These are phyloP conservation scores for Pigoraptor vietnamica DNA, from an alignment of 78 protist species.

Conservation along the genomic window DNA sequence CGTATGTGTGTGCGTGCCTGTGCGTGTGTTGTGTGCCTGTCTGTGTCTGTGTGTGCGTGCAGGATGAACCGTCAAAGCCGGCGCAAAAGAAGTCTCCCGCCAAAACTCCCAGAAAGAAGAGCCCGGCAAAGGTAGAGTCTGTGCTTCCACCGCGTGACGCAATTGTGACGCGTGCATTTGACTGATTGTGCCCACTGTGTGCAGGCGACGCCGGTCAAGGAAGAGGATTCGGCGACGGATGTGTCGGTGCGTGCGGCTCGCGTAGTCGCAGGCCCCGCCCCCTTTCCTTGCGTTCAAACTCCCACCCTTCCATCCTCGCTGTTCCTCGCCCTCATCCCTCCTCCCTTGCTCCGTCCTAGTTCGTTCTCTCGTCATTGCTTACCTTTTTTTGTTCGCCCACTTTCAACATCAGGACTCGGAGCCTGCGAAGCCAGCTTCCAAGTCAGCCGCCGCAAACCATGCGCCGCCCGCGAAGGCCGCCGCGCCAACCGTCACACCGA, in stretches of 20 bases:
- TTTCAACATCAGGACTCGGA: not conserved
- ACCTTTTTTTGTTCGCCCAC: too few relatives aligned
- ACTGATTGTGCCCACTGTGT: not conserved
- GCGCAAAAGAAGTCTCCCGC: not conserved
- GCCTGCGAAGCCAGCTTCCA: not conserved
- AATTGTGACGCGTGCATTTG: not conserved
- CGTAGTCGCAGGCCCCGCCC: not conserved
- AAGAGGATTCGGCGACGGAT: not conserved
- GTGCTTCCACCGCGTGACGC: not conserved
- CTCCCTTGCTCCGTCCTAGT: too few relatives aligned
- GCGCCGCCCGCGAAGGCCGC: not conserved
- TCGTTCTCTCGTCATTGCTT: too few relatives aligned
- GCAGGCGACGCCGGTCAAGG: not conserved
- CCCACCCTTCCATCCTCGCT: not conserved
- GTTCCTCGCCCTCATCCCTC: not conserved
- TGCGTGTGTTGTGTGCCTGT: not conserved
- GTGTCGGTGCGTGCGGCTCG: not conserved
- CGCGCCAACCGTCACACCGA: not conserved
- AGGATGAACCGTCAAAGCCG: not conserved
- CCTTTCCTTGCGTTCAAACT: not conserved
- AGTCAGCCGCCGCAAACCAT: not conserved
- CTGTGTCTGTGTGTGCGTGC: not conserved
- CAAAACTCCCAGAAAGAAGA: not conserved
- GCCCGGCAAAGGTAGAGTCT: not conserved
- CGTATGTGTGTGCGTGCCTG: not conserved